Conservation (phyloP, 768 basidiomycete species). For the Pleurotus citrinopileatus region DNA sequence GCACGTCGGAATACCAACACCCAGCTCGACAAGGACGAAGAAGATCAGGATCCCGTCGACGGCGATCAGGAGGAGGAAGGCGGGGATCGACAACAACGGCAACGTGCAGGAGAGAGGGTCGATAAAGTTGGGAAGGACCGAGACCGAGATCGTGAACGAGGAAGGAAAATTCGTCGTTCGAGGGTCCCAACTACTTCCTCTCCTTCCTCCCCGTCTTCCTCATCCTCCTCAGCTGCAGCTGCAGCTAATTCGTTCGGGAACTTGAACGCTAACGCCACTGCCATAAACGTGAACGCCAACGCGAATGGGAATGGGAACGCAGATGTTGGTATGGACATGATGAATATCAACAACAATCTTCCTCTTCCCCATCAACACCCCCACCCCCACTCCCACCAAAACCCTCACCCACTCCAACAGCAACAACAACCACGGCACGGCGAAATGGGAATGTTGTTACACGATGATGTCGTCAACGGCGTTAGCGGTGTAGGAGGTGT, state of each 20-base stretch:
- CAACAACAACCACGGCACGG: slow-evolving; percentile 10
- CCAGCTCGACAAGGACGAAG: not conserved
- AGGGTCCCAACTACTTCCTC: no score
- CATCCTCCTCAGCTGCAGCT: no score
- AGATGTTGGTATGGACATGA: not conserved
- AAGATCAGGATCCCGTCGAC: not conserved
- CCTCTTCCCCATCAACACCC: no score
- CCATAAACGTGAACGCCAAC: not conserved
- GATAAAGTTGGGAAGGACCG: no score
- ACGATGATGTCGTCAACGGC: slow-evolving; percentile 11
- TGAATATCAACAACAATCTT: not conserved
- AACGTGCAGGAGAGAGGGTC: no score
- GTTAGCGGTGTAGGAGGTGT: not conserved
- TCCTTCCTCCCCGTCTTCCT: no score
- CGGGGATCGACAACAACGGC: no score
- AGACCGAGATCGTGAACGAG: no score
- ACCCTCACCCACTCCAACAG: not conserved
- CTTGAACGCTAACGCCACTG: not conserved
- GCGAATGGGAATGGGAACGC: slow-evolving; percentile 8
- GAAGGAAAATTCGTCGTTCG: no score
- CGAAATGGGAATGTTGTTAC: slow-evolving; percentile 14
- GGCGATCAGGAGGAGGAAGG: not conserved
- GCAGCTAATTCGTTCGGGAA: no score
- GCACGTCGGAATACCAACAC: no score
- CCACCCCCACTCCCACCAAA: not conserved